phyloP scores from a whole-genome alignment of 2,329 filamentous ascomycete species.

The Hypoxylon sp. region DNA sequence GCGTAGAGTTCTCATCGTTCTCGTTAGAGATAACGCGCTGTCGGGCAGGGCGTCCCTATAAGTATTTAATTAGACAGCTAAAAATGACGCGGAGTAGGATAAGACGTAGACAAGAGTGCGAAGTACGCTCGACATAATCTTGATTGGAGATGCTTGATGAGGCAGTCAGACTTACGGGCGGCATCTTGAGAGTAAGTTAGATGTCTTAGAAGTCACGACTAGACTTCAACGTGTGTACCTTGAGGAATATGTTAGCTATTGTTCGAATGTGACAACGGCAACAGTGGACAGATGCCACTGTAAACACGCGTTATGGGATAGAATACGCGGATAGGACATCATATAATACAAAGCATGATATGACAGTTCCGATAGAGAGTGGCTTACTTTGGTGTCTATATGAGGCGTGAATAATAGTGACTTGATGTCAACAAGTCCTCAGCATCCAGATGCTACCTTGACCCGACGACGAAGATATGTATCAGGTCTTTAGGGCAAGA shows the following conservation, averaged over 20 bases:
- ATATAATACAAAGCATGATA: background rate
- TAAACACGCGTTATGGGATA: conserved; percentile 34
- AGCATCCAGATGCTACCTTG: conserved; percentile 33
- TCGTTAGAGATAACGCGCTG: conserved; percentile 87
- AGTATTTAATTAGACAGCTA: conserved; percentile 26
- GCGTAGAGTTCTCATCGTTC: conserved; percentile 95
- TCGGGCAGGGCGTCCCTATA: conserved; percentile 77
- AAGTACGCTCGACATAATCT: background rate
- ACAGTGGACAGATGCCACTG: conserved; percentile 8
- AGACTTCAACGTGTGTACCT: conserved; percentile 8
- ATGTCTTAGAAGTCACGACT: conserved; percentile 30
- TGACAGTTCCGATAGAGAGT: background rate
- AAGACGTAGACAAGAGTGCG: background rate
- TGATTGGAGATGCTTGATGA: background rate
- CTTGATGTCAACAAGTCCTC: conserved; percentile 49
- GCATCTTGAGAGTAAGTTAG: conserved; percentile 53
- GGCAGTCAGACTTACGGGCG: conserved; percentile 56
- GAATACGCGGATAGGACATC: background rate
- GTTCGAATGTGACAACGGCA: conserved; percentile 6
- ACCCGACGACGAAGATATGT: conserved; percentile 21
- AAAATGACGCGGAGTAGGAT: conserved; percentile 19
- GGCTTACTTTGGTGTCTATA: conserved; percentile 7
- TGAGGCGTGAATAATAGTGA: background rate
- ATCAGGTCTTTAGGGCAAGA: conserved; percentile 16
- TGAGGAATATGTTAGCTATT: conserved; percentile 21